Base-by-base conservation (phyloP, 257 asterid genomes). In the Paulownia fortunei region DNA sequence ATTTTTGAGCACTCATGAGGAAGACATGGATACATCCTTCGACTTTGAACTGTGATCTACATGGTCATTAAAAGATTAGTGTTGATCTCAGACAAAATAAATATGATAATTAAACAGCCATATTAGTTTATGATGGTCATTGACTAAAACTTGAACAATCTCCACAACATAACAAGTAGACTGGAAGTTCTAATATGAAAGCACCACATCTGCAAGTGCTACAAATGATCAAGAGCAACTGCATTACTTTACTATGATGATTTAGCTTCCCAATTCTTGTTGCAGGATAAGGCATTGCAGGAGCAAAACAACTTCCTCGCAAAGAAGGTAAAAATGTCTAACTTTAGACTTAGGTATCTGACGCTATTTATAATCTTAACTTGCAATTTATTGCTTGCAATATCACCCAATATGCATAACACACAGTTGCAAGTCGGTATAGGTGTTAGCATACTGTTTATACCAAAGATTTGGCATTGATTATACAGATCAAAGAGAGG, bases 211-310 rank as follows among this genome's bases (percentile, higher is more conserved):
- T 52, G 59, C 26, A n/a, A n/a, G n/a, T n/a, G n/a, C n/a, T n/a
- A n/a, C n/a, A 4, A 30, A 30, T 30, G 36, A 30, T 30, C 36
- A 30, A 30, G 36, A 30, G 36, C 36, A 30, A 30, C 36, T 1
- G 8, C 21, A 30, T 36, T 37, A 11, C 8, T 0, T 51, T 10
- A n/a, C 4, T 24, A 21, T 13, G 42, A 27, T 24, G n/a, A 2
- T 4, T 0, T 76, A n/a, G n/a, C n/a, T n/a, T n/a, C n/a, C n/a
- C n/a, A n/a, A n/a, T n/a, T n/a, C 8, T 67, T 30, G 30, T 73
- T 64, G 76, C 92, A 93, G 98, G 98, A 88, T 80, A 93, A 90
- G 86, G 90, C 92, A 52, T 67, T 93, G 90, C 91, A 84, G 77
- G 96, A 87, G 71, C 93, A 93, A 79, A 93, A 93, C 81, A 90